Base-by-base conservation (phyloP, 106 monocot species). In the Dendrobium catenatum region DNA sequence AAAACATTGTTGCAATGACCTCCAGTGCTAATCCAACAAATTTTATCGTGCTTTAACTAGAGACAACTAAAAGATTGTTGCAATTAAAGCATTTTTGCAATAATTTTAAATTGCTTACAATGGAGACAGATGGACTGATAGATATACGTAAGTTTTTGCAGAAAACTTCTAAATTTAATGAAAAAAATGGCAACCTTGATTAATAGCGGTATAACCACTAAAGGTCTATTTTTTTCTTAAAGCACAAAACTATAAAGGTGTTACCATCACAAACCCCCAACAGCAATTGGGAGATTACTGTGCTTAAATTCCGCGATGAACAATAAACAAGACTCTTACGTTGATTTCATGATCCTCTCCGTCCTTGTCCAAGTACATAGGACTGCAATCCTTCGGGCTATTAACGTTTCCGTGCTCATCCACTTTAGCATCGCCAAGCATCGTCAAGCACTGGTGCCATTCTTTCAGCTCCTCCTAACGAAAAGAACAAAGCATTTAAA, bases 271-370 rank as follows among this genome's bases (percentile, higher is more conserved):
- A 74, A 74, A 1, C 18, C 20, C 17, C 18, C 2, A 44, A n/a
- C 20, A 18, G 74, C 4, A 44, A 43, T 22, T 43, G 43, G 43
- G 74, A 74, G n/a, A 43, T 7, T 4, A 74, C 1, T 42, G 4
- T 6, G 9, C 42, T 74, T 42, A 18, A 74, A 20, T 42, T 42
- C 19, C 43, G 1, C 19, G 20, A 74, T 44, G 43, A 74, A 7
- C 19, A 11, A 42, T 11, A 74, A 75, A 16, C 7, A 31, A 77
- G 41, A 61, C 26, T 41, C 74, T 84, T 80, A 93, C 92, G 83
- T 88, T 93, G 77, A 93, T 93, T 81, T 93, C 93, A 80, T 85
- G 86, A 66, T 93, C 93, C 81, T 88, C 93, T 17, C 81, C 88
- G 68, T 90, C 89, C 84, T 85, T 93, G 55, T 93, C 93, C 83